Base-by-base conservation (phyloP, 192 early-diverging fungal genomes). In the Gigaspora rosea region DNA sequence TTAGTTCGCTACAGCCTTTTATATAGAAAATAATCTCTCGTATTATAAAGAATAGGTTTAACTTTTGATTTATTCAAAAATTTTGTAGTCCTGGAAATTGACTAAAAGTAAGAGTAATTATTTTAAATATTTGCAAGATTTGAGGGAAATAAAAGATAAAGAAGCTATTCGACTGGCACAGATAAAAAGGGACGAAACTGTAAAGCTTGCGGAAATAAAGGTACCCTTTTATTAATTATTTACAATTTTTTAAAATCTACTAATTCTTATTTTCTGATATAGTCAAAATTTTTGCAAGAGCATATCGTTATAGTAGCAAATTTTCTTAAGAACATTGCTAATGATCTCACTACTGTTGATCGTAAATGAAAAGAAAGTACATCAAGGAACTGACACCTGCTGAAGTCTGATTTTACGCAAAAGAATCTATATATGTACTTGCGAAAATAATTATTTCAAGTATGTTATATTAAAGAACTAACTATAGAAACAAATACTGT, bases 211-310 rank as follows among this genome's bases (percentile, higher is more conserved):
- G 27, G 27, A 27, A 27, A 27, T 27, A 27, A 27, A 27, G 27
- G 27, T 27, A 27, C 27, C 27, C 27, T 27, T 27, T 27, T 27
- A 27, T 27, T 27, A 27, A 27, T 27, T 27, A 27, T 27, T 27
- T 27, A 27, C 27, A 27, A 27, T 27, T 27, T 27, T 27, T 27
- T 27, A 1, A 27, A 27, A 27, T 72, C 57, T 72, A 59, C 71
- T 72, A 72, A 72, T 57, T 48, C 36, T 33, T 72, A 72, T 72
- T 72, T 51, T 57, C 4, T 41, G 10, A 59, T n/a, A 27, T 62
- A 76, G 63, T 63, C 48, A 9, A 63, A 54, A 76, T 18, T 65
- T 41, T 51, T 76, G 74, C 74, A 76, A 66, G 63, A 76, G 46
- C 48, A 76, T 63, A 76, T 49, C 16, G 35, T 8, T 33, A 66